These are phyloP conservation scores for Herpotrichia juniperi DNA, from an alignment of 2,329 filamentous ascomycete genomes.

Conservation along the genomic window DNA sequence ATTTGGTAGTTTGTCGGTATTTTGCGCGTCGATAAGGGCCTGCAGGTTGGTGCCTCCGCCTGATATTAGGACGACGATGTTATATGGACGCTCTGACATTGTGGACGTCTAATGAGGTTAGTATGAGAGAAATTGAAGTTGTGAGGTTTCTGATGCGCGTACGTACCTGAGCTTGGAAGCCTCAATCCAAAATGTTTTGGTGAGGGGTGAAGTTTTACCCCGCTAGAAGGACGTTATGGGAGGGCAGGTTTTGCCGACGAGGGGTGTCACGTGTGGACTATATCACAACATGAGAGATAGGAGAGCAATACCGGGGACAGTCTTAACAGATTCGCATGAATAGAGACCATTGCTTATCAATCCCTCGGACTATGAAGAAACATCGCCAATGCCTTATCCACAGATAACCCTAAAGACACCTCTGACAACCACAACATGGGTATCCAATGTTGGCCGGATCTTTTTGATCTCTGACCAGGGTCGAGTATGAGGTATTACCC, in stretches of 20 bases:
- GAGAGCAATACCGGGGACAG: no score
- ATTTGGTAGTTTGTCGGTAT: slow-evolving; percentile 55
- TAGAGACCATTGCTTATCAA: no score
- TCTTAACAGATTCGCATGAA: no score
- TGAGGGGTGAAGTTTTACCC: slow-evolving; percentile 26
- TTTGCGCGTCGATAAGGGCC: slow-evolving; percentile 71
- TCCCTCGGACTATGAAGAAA: no score
- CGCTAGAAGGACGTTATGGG: slow-evolving; percentile 9
- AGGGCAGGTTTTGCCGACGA: not conserved
- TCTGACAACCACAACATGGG: no score
- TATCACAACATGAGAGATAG: no score
- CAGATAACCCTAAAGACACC: no score
- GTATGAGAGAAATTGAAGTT: not conserved
- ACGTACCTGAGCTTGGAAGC: not conserved
- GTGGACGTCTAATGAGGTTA: not conserved
- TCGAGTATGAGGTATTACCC: no score
- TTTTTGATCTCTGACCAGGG: no score
- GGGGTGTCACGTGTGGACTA: not conserved
- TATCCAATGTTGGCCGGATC: no score
- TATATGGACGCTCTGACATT: slow-evolving; percentile 42
- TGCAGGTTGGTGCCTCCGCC: slow-evolving; percentile 79
- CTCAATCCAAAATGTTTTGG: slow-evolving; percentile 22
- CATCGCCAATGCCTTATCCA: no score
- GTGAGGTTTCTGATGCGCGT: not conserved
- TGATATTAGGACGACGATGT: slow-evolving; percentile 66